phyloP scores from a whole-genome alignment of 345 rosid genomes.

The Lumnitzera littorea region DNA sequence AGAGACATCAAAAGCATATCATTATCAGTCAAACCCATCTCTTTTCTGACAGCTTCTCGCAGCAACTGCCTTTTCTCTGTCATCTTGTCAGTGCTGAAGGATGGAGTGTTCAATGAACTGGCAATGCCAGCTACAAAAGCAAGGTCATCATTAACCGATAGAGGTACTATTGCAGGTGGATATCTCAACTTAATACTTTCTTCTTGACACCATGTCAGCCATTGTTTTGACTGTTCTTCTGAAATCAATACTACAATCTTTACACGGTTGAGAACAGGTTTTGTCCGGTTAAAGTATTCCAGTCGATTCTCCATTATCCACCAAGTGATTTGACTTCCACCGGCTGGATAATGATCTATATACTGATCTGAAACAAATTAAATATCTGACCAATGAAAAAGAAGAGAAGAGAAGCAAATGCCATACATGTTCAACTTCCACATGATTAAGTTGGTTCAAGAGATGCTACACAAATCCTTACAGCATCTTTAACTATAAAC shows the following conservation, averaged over 20 bases:
- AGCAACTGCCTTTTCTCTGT: conserved; percentile 44
- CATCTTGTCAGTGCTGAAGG: conserved; percentile 55
- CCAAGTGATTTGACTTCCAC: conserved; percentile 93
- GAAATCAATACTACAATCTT: conserved; percentile 78
- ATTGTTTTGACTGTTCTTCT: conserved; percentile 72
- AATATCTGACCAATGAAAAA: background rate
- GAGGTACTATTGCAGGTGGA: conserved; percentile 70
- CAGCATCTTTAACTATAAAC: no score
- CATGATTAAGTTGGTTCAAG: no score
- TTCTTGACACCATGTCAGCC: conserved; percentile 89
- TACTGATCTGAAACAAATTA: conserved; percentile 63
- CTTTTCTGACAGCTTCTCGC: conserved; percentile 61
- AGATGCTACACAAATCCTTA: no score
- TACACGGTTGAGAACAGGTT: conserved; percentile 67
- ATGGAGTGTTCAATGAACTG: conserved; percentile 67
- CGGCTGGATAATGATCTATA: conserved; percentile 77
- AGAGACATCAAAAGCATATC: conserved; percentile 90
- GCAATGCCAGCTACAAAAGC: conserved; percentile 85
- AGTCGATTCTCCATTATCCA: conserved; percentile 97
- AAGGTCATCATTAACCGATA: conserved; percentile 86
- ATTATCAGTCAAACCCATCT: conserved; percentile 64
- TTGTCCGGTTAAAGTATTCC: conserved; percentile 86
- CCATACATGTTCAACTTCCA: background rate
- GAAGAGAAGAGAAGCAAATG: background rate
- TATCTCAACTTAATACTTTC: conserved; percentile 78